phyloP scores from a whole-genome alignment of 1,139 yeast species.

The Candida tropicalis region DNA sequence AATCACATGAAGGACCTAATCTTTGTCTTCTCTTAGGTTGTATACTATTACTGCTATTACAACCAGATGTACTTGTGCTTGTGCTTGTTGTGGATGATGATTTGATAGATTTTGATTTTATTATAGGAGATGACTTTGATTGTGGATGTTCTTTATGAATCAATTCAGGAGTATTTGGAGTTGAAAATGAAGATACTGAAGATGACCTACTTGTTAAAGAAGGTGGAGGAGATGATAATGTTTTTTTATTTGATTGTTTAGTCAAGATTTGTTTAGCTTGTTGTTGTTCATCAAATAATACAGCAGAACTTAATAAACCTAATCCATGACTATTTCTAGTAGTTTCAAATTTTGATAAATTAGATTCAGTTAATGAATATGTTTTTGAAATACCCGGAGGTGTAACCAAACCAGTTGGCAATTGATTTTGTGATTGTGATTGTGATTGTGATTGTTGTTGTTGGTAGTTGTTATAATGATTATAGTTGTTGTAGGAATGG shows the following conservation, averaged over 20 bases:
- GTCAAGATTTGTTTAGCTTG: slow-evolving; percentile 2
- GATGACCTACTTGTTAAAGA: slow-evolving; percentile 18
- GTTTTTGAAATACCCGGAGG: slow-evolving; percentile 7
- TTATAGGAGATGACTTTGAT: background rate
- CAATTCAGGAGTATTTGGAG: slow-evolving; percentile 18
- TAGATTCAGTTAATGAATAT: slow-evolving; percentile 15
- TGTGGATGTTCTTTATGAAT: slow-evolving; percentile 2
- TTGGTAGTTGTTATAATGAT: background rate
- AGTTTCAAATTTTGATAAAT: slow-evolving; percentile 16
- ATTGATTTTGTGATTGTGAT: slow-evolving; percentile 4
- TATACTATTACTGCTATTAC: background rate
- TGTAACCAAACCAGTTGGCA: slow-evolving; percentile 5
- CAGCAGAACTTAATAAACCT: slow-evolving; percentile 19
- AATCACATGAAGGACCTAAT: slow-evolving; percentile 75
- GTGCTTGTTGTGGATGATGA: slow-evolving; percentile 1
- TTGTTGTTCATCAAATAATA: slow-evolving; percentile 14
- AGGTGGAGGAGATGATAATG: slow-evolving; percentile 13
- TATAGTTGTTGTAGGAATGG: slow-evolving; percentile 3
- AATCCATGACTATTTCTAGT: slow-evolving; percentile 16
- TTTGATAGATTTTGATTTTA: background rate
- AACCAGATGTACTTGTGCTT: slow-evolving; percentile 4
- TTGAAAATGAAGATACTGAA: slow-evolving; percentile 14
- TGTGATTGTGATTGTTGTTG: slow-evolving; percentile 3
- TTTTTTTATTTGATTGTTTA: background rate
- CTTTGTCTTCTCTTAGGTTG: slow-evolving; percentile 55